A percentile compares a stretch with the other conserved stretches of the same genome.
These are phyloP conservation scores for Termitomyces sp. DNA, from an alignment of 768 basidiomycete species.

Conservation along the genomic window DNA sequence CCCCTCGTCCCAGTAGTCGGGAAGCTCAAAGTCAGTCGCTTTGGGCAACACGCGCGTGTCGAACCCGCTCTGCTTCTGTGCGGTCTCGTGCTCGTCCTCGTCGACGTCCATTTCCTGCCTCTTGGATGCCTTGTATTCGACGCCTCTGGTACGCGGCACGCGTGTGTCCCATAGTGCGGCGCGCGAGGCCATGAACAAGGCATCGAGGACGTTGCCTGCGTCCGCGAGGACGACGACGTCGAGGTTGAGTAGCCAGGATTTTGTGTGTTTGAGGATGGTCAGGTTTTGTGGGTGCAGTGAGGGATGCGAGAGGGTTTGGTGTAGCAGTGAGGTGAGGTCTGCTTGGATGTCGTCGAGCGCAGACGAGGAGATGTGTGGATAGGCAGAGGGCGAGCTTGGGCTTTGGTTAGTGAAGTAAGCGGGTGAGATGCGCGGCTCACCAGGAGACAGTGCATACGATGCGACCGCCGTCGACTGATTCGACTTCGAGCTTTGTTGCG, in stretches of 20 bases:
- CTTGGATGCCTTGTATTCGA: constrained; percentile 56
- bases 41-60: constrained; percentile 44
- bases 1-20: constrained; percentile 87
- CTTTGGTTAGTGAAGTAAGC: constrained; percentile 5
- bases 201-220: constrained; percentile 71
- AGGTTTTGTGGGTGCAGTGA: constrained; percentile 67
- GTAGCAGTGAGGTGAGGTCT: constrained; percentile 60
- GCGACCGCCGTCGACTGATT: constrained; percentile 52
- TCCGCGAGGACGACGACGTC: constrained; percentile 74
- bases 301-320: constrained; percentile 59
- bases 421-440: constrained; percentile 37
- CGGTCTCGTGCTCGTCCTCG: constrained; percentile 17
- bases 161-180: constrained; percentile 79
- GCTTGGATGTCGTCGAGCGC: constrained; percentile 74
- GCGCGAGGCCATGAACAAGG: constrained; percentile 71
- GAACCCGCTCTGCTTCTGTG: constrained; percentile 40
- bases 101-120: constrained; percentile 55
- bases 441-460: constrained; percentile 70
- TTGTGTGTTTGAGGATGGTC: constrained; percentile 49
- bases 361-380: constrained; percentile 56
- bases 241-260: constrained; percentile 71
- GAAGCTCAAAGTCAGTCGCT: constrained; percentile 80
- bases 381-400: constrained; percentile 70
- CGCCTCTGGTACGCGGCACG: constrained; percentile 65
- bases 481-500: constrained; percentile 77